phyloP scores from a whole-genome alignment of 1,139 yeast species.

The Kurtzmaniella quercitrusa region DNA sequence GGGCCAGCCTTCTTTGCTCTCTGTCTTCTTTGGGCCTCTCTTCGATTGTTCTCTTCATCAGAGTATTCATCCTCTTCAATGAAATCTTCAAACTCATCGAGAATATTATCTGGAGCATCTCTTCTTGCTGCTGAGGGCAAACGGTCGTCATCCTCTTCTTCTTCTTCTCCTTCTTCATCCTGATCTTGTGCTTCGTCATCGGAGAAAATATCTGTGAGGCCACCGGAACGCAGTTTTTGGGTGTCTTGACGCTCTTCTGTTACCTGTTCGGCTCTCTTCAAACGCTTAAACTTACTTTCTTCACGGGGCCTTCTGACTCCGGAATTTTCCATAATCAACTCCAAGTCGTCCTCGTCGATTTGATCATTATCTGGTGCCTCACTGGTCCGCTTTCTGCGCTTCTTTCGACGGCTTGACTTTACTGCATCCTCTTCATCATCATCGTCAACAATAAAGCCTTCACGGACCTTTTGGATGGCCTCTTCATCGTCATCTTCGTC shows the following conservation, averaged over 20 bases:
- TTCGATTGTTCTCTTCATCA: conserved; percentile 69
- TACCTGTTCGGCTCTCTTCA: conserved; percentile 63
- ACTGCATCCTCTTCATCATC: conserved; percentile 60
- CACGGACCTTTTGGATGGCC: conserved; percentile 70
- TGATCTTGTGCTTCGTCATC: conserved; percentile 67
- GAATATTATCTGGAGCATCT: conserved; percentile 23
- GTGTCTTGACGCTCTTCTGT: conserved; percentile 21
- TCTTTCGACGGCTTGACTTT: conserved; percentile 31
- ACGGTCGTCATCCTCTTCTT: conserved; percentile 29
- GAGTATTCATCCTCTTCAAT: conserved; percentile 96
- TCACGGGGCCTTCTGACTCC: conserved; percentile 47
- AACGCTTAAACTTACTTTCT: conserved; percentile 62
- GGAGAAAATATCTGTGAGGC: conserved; percentile 76
- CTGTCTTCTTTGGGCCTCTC: conserved; percentile 28
- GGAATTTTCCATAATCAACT: conserved; percentile 82
- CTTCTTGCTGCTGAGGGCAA: conserved; percentile 6
- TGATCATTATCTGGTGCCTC: conserved; percentile 9
- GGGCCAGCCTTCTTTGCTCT: conserved; percentile 39
- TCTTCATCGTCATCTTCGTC: conserved; percentile 77
- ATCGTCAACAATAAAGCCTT: conserved; percentile 93
- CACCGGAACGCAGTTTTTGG: conserved; percentile 20
- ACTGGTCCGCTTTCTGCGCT: conserved; percentile 37
- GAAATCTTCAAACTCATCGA: conserved; percentile 93
- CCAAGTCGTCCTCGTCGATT: conserved; percentile 91
- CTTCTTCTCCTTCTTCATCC: conserved; percentile 29